Evolutionary conservation across 371 early-diverging fungal genomes (phyloP).

Genomic region (Mucor circinelloides): DNA sequence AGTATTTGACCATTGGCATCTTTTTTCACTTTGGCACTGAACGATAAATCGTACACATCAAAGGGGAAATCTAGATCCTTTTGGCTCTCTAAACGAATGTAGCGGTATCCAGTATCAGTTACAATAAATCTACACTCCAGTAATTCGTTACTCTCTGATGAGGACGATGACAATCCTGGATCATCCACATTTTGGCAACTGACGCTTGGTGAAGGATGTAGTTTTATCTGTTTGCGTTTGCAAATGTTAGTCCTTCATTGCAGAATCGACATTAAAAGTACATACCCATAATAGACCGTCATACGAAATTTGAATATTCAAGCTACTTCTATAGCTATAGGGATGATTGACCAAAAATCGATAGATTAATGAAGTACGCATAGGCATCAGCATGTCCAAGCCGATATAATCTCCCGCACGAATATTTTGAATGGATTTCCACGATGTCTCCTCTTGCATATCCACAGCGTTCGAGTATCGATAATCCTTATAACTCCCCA

Average conservation of each 20-base stretch:
- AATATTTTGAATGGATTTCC: conserved; percentile 42
- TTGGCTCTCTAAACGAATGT: conserved; percentile 45
- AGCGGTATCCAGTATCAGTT: conserved; percentile 50
- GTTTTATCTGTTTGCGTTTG: conserved; percentile 25
- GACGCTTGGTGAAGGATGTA: conserved; percentile 21
- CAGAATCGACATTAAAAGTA: too few relatives aligned
- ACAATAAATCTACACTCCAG: conserved; percentile 44
- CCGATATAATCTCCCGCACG: conserved; percentile 64
- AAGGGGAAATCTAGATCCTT: conserved; percentile 39
- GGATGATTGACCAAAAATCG: conserved; percentile 46
- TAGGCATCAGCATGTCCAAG: conserved; percentile 59
- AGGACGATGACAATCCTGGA: too few relatives aligned
- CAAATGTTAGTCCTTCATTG: too few relatives aligned
- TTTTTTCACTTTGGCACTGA: conserved; percentile 42
- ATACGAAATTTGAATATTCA: conserved; percentile 45
- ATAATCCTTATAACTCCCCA: not conserved
- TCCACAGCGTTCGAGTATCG: conserved; percentile 60
- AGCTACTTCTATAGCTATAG: conserved; percentile 28
- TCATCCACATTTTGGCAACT: conserved; percentile 17
- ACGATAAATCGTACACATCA: conserved; percentile 49
- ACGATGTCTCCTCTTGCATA: conserved; percentile 41
- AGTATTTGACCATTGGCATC: conserved; percentile 42
- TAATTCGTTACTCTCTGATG: conserved; percentile 5
- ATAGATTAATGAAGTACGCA: conserved; percentile 51
- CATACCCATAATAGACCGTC: conserved; percentile 52